These are phyloP conservation scores for Vachellia collinsii DNA, from an alignment of 306 rosid species.

Conservation along the genomic window DNA sequence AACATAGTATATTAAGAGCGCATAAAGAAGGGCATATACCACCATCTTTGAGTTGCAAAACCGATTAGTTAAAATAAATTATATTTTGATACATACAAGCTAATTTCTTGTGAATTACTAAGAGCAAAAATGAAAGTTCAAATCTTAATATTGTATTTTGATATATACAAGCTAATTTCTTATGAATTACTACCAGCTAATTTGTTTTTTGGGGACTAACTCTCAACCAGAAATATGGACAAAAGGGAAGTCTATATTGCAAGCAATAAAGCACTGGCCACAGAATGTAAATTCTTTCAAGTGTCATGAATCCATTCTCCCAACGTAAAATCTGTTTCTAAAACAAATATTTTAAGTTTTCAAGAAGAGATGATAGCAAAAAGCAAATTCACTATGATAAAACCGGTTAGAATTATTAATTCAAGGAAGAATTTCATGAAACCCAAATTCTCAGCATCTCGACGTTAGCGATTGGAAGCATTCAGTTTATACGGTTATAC, in stretches of 20 bases:
- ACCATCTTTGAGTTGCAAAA: neutral
- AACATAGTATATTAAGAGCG: slow-evolving; percentile 5
- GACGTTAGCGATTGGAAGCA: neutral
- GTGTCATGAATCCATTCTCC: neutral
- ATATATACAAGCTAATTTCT: neutral
- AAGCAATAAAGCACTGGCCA: neutral
- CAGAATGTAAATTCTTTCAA: neutral
- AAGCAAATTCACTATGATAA: neutral
- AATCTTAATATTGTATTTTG: too few species aligned
- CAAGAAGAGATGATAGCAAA: neutral
- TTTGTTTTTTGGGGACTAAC: neutral
- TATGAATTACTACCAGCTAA: neutral
- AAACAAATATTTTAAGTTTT: neutral
- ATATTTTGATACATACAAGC: too few species aligned
- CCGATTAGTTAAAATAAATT: neutral
- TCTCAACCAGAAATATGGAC: neutral
- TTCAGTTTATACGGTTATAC: neutral
- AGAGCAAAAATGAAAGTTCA: neutral
- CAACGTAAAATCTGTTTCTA: neutral
- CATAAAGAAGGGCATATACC: neutral
- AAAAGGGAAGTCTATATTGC: neutral
- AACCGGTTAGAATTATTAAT: neutral
- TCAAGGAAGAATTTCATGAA: slow-evolving; percentile 7
- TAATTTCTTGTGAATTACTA: neutral
- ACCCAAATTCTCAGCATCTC: slow-evolving; percentile 9